Evolutionary conservation across 179 eudicot genomes (phyloP).

Genomic region (Carnegiea gigantea): DNA sequence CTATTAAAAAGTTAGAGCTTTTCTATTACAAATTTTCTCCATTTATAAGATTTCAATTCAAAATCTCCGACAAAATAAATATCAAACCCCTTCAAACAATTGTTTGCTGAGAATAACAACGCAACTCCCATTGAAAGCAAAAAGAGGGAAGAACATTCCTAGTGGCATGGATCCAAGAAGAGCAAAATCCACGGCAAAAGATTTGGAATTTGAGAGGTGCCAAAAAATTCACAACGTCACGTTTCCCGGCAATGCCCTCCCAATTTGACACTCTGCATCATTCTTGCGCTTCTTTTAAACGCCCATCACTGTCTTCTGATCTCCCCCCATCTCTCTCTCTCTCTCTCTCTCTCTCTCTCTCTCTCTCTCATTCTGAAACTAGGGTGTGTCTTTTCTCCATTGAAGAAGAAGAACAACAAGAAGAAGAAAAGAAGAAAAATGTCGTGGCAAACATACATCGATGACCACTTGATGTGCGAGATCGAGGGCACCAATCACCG

Average conservation of each 20-base stretch:
- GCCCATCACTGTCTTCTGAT: not conserved
- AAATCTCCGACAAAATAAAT: too few species aligned
- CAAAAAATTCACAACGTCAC: constrained; percentile 4
- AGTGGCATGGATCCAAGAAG: not conserved
- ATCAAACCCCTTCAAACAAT: too few species aligned
- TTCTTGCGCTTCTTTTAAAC: constrained; percentile 20
- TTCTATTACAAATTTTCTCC: too few species aligned
- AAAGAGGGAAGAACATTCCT: too few species aligned
- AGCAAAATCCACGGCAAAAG: constrained; percentile 23
- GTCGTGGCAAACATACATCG: constrained; percentile 62
- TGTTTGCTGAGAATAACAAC: too few species aligned
- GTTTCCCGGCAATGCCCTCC: not conserved
- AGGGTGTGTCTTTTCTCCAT: not conserved
- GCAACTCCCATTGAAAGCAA: too few species aligned
- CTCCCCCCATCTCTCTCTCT: too few species aligned
- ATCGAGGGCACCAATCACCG: constrained; percentile 33
- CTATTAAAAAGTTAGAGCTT: too few species aligned
- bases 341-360: not conserved
- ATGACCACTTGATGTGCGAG: constrained; percentile 59
- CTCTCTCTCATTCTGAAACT: not conserved
- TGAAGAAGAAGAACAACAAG: not conserved
- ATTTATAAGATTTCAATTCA: too few species aligned
- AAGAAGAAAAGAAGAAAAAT: constrained; percentile 18
- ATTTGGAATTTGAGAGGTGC: constrained; percentile 9
- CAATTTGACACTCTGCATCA: constrained; percentile 17